Conservation (phyloP, 2,329 filamentous ascomycete species). For the Samsoniella hepiali region DNA sequence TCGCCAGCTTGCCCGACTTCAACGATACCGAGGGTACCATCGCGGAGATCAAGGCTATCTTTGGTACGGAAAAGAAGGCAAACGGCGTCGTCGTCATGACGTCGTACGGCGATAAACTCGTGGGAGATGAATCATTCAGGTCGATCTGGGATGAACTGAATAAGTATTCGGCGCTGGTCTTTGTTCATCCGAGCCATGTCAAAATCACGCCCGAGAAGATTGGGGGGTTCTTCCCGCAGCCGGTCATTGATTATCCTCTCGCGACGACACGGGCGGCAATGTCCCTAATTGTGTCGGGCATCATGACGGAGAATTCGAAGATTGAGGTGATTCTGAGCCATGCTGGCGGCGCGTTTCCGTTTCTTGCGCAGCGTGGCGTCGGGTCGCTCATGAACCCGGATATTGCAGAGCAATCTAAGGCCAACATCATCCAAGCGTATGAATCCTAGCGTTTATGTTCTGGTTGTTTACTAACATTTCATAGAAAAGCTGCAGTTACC, state of each 20-base stretch:
- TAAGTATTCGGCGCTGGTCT: constrained; percentile 3
- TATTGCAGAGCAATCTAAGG: not conserved
- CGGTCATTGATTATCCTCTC: constrained; percentile 9
- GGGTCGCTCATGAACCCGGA: not conserved
- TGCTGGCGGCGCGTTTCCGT: constrained; percentile 1
- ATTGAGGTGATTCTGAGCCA: constrained; percentile 7
- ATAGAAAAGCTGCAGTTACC: not conserved
- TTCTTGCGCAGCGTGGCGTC: not conserved
- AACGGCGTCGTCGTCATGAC: constrained; percentile 8
- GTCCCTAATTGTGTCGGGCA: constrained; percentile 8
- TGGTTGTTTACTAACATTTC: not conserved
- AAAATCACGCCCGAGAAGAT: constrained; percentile 5
- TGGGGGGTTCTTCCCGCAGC: constrained; percentile 9
- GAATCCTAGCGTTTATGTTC: not conserved
- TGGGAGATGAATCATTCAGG: constrained; percentile 2
- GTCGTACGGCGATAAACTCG: constrained; percentile 9
- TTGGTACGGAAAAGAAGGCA: constrained; percentile 3
- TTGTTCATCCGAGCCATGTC: constrained; percentile 10
- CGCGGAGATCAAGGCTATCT: not conserved
- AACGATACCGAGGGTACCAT: constrained; percentile 25
- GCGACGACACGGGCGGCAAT: constrained; percentile 8
- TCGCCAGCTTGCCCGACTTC: constrained; percentile 29
- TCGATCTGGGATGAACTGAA: constrained; percentile 8
- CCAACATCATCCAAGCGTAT: not conserved
- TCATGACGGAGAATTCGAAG: not conserved